Base-by-base conservation (phyloP, 75 land plant species). In the Adiantum capillusveneris region DNA sequence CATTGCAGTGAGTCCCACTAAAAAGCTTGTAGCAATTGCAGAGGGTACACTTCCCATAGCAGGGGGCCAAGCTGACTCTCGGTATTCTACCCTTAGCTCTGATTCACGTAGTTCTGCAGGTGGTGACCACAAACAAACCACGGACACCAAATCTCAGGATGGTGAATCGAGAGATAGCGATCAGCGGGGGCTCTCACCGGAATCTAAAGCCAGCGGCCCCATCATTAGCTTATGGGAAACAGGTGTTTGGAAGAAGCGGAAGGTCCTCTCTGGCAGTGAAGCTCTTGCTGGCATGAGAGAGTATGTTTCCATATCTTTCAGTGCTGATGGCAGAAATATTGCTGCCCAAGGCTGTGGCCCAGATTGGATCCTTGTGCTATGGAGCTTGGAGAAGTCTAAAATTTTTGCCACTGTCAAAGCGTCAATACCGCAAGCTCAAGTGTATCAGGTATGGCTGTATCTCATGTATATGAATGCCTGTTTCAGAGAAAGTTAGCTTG, bases 301-400 rank as follows among this genome's bases (percentile, higher is more conserved):
- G 44, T 72, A 54, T 53, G 70, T 72, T 25, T 72, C 70, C 6
- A 30, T 72, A 22, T 48, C 68, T 20, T 72, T 72, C 29, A 72
- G 64, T 49, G 48, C 49, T 26, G 70, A 72, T 60, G 63, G 44
- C 12, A 66, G 44, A 31, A 31, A 29, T 21, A 49, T 71, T 48
- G 67, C 31, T 22, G 72, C 72, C 21, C 72, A 69, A 56, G 69
- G 66, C 12, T 60, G 75, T 29, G 42, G 28, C 16, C 75, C 75
- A 5, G 75, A 72, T 3, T 72, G 75, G 75, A 72, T 68, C 13
- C 62, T 72, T 1, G 42, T 72, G 14, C 31, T 55, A 11, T 72
- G 75, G 75, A 65, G 58, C 52, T 60, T 72, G 31, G 75, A 72
- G 37, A 72, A 72, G 41, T 44, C 29, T 22, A 72, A 72, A 42